These are phyloP conservation scores for Pythium aristosporum DNA, from an alignment of 352 stramenopile genomes.

Conservation along the genomic window DNA sequence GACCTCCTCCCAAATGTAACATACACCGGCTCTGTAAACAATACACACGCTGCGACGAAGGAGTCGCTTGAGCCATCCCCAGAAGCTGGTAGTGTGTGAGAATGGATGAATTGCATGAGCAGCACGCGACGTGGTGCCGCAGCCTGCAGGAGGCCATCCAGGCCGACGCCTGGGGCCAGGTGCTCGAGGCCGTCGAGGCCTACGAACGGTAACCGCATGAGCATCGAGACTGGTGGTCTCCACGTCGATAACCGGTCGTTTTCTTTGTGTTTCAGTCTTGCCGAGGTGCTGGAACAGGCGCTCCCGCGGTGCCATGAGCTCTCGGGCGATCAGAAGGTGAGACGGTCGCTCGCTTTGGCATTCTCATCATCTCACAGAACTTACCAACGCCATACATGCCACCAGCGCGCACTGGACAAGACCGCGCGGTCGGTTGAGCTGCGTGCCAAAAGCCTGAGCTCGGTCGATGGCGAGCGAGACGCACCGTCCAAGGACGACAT, in stretches of 20 bases:
- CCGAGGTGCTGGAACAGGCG: slow-evolving; percentile 34
- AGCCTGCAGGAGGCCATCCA: slow-evolving; percentile 57
- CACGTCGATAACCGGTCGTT: too few species aligned
- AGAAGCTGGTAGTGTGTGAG: too few species aligned
- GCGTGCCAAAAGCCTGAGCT: slow-evolving; percentile 53
- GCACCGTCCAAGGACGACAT: slow-evolving; percentile 70
- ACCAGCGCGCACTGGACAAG: slow-evolving; percentile 16
- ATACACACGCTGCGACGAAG: neutral
- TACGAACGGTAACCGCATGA: slow-evolving; percentile 49
- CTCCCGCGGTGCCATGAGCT: slow-evolving; percentile 45
- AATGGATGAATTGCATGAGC: slow-evolving; percentile 27
- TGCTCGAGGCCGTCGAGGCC: slow-evolving; percentile 73
- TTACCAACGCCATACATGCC: neutral
- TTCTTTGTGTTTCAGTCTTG: slow-evolving; percentile 30
- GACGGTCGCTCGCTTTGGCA: neutral
- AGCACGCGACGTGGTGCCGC: slow-evolving; percentile 55
- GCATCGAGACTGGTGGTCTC: too few species aligned
- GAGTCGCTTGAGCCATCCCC: too few species aligned
- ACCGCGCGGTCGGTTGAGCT: slow-evolving; percentile 45
- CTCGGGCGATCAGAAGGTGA: slow-evolving; percentile 38
- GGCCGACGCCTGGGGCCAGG: slow-evolving; percentile 65
- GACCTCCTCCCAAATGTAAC: slow-evolving; percentile 1
- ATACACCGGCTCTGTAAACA: slow-evolving; percentile 3
- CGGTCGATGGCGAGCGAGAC: slow-evolving; percentile 48
- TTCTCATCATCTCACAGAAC: too few species aligned